phyloP scores from a whole-genome alignment of 352 stramenopile species.

The Phytopythium delawarense region DNA sequence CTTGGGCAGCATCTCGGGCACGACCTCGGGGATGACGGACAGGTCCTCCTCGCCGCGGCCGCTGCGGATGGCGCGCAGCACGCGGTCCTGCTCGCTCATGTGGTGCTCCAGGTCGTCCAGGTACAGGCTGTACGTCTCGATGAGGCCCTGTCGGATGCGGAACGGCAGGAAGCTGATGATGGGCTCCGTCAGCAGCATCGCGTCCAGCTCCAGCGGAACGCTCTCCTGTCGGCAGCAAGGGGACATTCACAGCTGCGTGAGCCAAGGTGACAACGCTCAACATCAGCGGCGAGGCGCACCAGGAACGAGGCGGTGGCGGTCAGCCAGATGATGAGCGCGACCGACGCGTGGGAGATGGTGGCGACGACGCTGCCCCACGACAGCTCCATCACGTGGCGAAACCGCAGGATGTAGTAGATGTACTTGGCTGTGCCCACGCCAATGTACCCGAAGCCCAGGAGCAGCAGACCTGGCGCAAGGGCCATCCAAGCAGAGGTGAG shows the following conservation, averaged over 20 bases:
- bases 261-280: background rate
- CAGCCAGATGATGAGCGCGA: constrained; percentile 82
- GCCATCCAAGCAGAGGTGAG: background rate
- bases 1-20: constrained; percentile 7
- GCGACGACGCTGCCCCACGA: constrained; percentile 83
- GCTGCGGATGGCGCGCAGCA: constrained; percentile 72
- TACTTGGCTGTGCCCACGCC: constrained; percentile 85
- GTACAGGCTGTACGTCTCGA: constrained; percentile 87
- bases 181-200: constrained; percentile 79
- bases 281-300: constrained; percentile 22
- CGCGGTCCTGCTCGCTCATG: constrained; percentile 76
- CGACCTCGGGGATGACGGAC: constrained; percentile 17
- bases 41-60: constrained; percentile 32
- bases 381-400: constrained; percentile 84
- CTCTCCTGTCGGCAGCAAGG: constrained; percentile 47
- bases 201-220: constrained; percentile 80
- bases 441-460: constrained; percentile 87
- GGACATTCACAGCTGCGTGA: background rate
- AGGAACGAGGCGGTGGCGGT: constrained; percentile 83
- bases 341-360: constrained; percentile 76
- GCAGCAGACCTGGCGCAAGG: constrained; percentile 41
- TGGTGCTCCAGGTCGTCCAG: constrained; percentile 84
- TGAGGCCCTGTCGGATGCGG: constrained; percentile 82
- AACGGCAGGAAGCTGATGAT: constrained; percentile 79
- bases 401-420: constrained; percentile 89